Conservation (phyloP, 805 yeast species). For the Lachancea thermotolerans region DNA sequence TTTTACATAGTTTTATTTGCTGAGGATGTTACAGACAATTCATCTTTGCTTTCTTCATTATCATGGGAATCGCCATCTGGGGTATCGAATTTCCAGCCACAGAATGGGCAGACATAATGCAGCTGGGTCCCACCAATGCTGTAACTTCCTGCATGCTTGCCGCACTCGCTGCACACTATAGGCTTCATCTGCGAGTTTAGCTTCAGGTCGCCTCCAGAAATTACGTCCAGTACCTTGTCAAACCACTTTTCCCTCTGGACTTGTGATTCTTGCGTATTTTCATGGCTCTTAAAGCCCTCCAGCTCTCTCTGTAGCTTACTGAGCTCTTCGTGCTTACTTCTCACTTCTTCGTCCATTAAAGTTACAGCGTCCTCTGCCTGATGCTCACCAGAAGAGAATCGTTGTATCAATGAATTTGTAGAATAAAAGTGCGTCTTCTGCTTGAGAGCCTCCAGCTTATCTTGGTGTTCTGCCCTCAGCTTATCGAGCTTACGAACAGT, state of each 20-base stretch:
- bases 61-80: background rate
- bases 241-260: conserved; percentile 31
- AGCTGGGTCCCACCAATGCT: conserved; percentile 18
- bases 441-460: conserved; percentile 61
- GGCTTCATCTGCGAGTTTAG: conserved; percentile 12
- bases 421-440: conserved; percentile 65
- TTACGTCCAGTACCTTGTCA: conserved; percentile 26
- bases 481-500: conserved; percentile 23
- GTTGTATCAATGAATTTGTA: conserved; percentile 63
- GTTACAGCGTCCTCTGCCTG: conserved; percentile 40
- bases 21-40: background rate
- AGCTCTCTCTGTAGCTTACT: conserved; percentile 33
- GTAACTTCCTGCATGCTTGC: conserved; percentile 21
- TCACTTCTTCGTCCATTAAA: conserved; percentile 38
- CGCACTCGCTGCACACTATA: conserved; percentile 23
- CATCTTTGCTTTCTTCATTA: background rate
- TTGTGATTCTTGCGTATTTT: conserved; percentile 11
- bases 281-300: conserved; percentile 15
- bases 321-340: conserved; percentile 34
- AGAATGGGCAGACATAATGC: conserved; percentile 24
- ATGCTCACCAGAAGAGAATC: conserved; percentile 52
- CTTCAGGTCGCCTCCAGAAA: conserved; percentile 28
- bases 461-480: conserved; percentile 41
- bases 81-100: conserved; percentile 15
- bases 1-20: background rate